Evolutionary conservation across 495 filamentous ascomycete species (phyloP).

Genomic region (Aspergillus nidulans): DNA sequence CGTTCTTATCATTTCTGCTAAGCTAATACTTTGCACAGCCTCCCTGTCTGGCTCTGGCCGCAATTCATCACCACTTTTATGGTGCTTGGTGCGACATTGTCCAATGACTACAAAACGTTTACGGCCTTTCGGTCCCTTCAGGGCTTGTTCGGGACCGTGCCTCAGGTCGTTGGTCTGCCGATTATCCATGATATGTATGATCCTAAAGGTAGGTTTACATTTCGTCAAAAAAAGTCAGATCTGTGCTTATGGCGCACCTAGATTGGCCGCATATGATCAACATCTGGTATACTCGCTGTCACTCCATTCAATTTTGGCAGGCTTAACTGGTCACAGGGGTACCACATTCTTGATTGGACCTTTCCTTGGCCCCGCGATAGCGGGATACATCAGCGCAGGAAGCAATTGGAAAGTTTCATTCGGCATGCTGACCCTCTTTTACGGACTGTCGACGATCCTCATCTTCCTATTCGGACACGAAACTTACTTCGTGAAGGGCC

Average conservation of each 20-base stretch:
- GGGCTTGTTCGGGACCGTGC: constrained; percentile 44
- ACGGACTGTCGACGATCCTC: constrained; percentile 37
- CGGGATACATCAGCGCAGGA: constrained; percentile 34
- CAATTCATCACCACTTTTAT: constrained; percentile 45
- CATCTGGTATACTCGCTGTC: constrained; percentile 31
- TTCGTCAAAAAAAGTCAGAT: background rate
- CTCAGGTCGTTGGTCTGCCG: constrained; percentile 43
- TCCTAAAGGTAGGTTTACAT: constrained; percentile 26
- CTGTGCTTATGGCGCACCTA: background rate
- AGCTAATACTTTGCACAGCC: constrained; percentile 20
- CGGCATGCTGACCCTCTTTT: constrained; percentile 42
- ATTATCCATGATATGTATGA: constrained; percentile 47
- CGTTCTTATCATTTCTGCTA: background rate
- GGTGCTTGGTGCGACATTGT: constrained; percentile 43
- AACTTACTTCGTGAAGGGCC: constrained; percentile 37
- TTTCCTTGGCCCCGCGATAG: constrained; percentile 43
- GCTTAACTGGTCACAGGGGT: constrained; percentile 27
- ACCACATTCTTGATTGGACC: constrained; percentile 44
- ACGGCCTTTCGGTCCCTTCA: constrained; percentile 50
- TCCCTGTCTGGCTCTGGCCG: constrained; percentile 50
- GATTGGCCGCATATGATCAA: constrained; percentile 48
- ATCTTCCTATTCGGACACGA: constrained; percentile 46
- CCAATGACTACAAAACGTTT: constrained; percentile 42
- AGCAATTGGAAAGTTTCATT: constrained; percentile 42
- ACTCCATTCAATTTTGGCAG: background rate